Percentiles rank a stretch among this genome's conserved stretches.
phyloP scores from a whole-genome alignment of 345 rosid genomes.

The Eucalyptus sp. region DNA sequence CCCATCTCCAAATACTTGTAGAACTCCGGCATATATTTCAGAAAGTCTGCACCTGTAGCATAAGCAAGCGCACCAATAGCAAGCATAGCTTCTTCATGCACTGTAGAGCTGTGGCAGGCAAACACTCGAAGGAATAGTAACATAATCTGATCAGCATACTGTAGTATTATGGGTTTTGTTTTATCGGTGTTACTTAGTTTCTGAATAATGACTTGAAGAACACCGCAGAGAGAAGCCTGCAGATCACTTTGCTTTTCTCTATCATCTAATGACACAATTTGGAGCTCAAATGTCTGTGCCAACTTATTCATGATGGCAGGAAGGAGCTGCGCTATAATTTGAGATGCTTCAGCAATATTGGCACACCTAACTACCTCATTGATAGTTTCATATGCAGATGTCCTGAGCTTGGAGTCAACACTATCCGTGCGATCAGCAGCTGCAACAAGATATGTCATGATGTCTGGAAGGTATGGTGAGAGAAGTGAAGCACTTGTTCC shows the following conservation, averaged over 20 bases:
- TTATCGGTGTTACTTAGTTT: conserved; percentile 57
- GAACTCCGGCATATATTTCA: conserved; percentile 68
- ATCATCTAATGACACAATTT: conserved; percentile 61
- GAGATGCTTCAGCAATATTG: conserved; percentile 48
- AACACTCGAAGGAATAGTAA: conserved; percentile 67
- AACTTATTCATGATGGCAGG: conserved; percentile 69
- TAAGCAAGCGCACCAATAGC: conserved; percentile 96
- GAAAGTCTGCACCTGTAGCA: conserved; percentile 73
- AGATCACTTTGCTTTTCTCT: conserved; percentile 87
- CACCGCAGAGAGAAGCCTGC: conserved; percentile 91
- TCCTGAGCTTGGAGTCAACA: conserved; percentile 58
- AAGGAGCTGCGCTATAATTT: conserved; percentile 58
- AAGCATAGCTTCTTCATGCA: conserved; percentile 99
- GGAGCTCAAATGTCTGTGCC: conserved; percentile 63
- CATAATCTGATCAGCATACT: conserved; percentile 84
- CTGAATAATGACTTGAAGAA: conserved; percentile 91
- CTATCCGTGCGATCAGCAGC: conserved; percentile 75
- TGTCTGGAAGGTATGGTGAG: conserved; percentile 57
- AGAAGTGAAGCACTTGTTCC: conserved; percentile 57
- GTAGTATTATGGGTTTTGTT: conserved; percentile 49
- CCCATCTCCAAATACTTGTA: conserved; percentile 84
- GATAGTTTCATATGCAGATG: conserved; percentile 83
- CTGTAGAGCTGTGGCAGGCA: conserved; percentile 86
- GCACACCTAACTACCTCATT: conserved; percentile 89
- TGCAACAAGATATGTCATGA: conserved; percentile 45